Conservation (phyloP, 192 early-diverging fungal genomes). For the Coemansia sp. region DNA sequence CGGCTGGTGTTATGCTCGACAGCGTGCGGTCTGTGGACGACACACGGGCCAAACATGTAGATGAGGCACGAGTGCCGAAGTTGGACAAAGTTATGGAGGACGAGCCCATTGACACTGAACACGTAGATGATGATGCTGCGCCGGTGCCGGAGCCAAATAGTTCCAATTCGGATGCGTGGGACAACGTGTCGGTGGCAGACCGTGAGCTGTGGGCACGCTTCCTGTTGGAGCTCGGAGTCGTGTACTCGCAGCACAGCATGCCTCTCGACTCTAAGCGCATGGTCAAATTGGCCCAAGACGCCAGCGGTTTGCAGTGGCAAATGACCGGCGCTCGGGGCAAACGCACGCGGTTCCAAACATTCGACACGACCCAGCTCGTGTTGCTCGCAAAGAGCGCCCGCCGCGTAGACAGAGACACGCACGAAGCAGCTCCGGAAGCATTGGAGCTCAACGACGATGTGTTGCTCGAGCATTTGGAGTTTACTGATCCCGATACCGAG, state of each 20-base stretch:
- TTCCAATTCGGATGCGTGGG: slow-evolving; percentile 10
- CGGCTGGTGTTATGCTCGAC: slow-evolving; percentile 7
- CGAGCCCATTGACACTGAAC: not conserved
- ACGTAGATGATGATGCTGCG: not conserved
- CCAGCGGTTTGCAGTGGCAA: slow-evolving; percentile 79
- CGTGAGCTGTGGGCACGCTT: slow-evolving; percentile 60
- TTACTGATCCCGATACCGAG: slow-evolving; percentile 59
- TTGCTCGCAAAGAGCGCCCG: slow-evolving; percentile 79
- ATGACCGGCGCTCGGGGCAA: slow-evolving; percentile 87
- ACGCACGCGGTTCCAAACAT: slow-evolving; percentile 90
- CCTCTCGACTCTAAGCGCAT: slow-evolving; percentile 63
- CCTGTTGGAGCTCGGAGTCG: slow-evolving; percentile 77
- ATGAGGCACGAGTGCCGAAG: not conserved
- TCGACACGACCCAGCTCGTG: slow-evolving; percentile 88
- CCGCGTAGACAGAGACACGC: slow-evolving; percentile 28
- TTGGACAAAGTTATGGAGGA: not conserved
- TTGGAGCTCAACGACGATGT: slow-evolving; percentile 90
- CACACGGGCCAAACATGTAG: not conserved
- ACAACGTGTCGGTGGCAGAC: not conserved
- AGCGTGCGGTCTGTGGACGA: not conserved
- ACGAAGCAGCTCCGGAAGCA: slow-evolving; percentile 62
- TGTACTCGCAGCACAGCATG: slow-evolving; percentile 75
- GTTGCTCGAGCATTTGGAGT: slow-evolving; percentile 78
- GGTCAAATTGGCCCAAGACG: slow-evolving; percentile 73
- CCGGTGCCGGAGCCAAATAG: not conserved